A percentile compares a stretch with the other conserved stretches of the same genome.
Conservation (phyloP, 2,329 filamentous ascomycete species). For the Fusarium sp. region DNA sequence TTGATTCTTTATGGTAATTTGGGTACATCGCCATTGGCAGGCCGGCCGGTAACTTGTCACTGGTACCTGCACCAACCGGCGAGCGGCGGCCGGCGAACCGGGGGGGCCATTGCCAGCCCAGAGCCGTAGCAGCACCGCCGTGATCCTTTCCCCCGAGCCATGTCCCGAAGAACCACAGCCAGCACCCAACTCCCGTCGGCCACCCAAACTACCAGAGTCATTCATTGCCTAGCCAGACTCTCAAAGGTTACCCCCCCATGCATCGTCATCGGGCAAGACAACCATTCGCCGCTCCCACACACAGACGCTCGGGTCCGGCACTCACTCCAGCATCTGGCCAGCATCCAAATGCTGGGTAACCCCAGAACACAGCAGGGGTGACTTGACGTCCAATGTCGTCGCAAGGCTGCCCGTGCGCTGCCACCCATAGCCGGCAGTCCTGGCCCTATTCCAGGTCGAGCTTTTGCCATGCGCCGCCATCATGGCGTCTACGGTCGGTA, state of each 20-base stretch:
- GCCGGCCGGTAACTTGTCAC: constrained; percentile 33
- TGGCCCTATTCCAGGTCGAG: constrained; percentile 1
- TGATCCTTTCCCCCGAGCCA: constrained; percentile 48
- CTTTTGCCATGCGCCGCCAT: constrained; percentile 1
- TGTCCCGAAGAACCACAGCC: constrained; percentile 39
- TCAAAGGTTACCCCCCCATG: constrained; percentile 12
- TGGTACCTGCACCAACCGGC: constrained; percentile 43
- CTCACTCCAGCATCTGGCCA: constrained; percentile 1
- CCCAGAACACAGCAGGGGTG: constrained; percentile 6
- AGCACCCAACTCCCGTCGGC: constrained; percentile 17
- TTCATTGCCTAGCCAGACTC: not conserved
- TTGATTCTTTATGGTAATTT: constrained; percentile 46
- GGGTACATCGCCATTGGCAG: constrained; percentile 39
- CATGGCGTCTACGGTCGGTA: not conserved
- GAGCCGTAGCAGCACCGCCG: constrained; percentile 32
- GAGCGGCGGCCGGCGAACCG: constrained; percentile 45
- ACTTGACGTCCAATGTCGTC: constrained; percentile 15
- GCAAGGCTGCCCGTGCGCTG: constrained; percentile 4
- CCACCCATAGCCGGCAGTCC: not conserved
- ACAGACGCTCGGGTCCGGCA: constrained; percentile 24
- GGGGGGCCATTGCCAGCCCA: constrained; percentile 32
- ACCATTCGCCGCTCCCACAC: constrained; percentile 2
- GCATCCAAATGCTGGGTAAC: constrained; percentile 17
- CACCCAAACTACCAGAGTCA: constrained; percentile 4
- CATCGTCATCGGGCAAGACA: constrained; percentile 24